Evolutionary conservation across 495 filamentous ascomycete species (phyloP).

Genomic region (Paragyromitra xinjiangensis): DNA sequence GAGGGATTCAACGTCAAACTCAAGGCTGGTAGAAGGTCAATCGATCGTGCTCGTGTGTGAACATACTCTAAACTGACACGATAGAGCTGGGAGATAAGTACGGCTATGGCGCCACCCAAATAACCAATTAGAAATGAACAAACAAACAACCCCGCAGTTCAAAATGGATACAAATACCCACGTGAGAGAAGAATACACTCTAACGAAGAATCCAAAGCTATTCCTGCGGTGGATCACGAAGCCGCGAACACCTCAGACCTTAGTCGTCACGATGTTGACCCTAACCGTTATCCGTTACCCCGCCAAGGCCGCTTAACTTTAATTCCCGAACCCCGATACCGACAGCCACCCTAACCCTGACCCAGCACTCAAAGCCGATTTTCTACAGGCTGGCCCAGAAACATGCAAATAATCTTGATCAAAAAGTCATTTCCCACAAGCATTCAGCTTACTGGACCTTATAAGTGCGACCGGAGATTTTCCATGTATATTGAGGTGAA

Average conservation of each 20-base stretch:
- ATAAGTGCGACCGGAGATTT: background rate
- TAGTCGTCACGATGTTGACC: background rate
- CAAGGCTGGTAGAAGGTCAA: conserved; percentile 10
- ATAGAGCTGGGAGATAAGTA: conserved; percentile 26
- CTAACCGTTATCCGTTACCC: conserved; percentile 16
- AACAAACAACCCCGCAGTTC: conserved; percentile 35
- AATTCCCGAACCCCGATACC: background rate
- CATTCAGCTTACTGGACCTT: background rate
- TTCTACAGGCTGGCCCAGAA: background rate
- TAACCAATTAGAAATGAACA: conserved; percentile 27
- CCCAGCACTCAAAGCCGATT: background rate
- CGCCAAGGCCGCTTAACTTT: background rate
- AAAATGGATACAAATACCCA: conserved; percentile 23
- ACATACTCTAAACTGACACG: conserved; percentile 15
- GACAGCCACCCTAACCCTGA: conserved; percentile 6
- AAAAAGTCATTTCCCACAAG: background rate
- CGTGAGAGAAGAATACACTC: conserved; percentile 12
- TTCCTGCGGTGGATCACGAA: conserved; percentile 2
- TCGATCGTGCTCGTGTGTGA: conserved; percentile 11
- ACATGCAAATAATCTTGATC: conserved; percentile 7
- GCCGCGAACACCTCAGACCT: conserved; percentile 10
- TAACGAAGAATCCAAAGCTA: background rate
- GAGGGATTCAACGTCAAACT: background rate
- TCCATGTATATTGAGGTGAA: conserved; percentile 8
- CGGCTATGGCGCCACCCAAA: conserved; percentile 10